Evolutionary conservation across 2,329 filamentous ascomycete species (phyloP).

Genomic region (Metarhizium brunneum): DNA sequence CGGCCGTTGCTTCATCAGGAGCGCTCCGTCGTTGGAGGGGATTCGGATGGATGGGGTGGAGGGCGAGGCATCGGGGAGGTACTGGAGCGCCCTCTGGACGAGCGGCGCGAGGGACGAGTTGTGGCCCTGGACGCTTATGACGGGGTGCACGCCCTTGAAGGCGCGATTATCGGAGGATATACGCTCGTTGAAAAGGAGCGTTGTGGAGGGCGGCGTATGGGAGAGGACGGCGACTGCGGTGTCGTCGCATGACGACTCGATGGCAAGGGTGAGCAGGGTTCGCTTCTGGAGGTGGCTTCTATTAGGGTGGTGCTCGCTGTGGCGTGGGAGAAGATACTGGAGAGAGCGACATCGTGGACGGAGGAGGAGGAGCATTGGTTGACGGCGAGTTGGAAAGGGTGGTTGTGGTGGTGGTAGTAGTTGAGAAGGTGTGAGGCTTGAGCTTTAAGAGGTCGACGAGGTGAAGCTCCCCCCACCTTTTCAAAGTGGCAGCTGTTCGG

Average conservation of each 20-base stretch:
- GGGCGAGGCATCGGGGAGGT: constrained; percentile 30
- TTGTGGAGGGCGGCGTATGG: constrained; percentile 37
- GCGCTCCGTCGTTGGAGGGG: neutral
- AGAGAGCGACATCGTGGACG: constrained; percentile 2
- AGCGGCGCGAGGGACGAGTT: constrained; percentile 60
- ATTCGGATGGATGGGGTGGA: neutral
- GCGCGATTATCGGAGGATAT: constrained; percentile 69
- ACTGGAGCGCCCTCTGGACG: constrained; percentile 51
- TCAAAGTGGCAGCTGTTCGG: too few relatives aligned
- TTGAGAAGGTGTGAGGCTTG: too few relatives aligned
- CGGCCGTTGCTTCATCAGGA: constrained; percentile 36
- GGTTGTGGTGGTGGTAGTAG: neutral
- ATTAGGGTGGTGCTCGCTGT: neutral
- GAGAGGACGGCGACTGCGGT: constrained; percentile 80
- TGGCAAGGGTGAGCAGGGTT: constrained; percentile 53
- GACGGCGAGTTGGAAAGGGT: neutral
- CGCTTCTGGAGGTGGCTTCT: constrained; percentile 9
- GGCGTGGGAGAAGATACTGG: neutral
- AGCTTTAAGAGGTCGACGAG: too few relatives aligned
- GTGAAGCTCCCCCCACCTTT: too few relatives aligned
- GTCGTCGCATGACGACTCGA: constrained; percentile 87
- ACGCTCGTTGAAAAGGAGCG: constrained; percentile 70
- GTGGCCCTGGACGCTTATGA: constrained; percentile 67
- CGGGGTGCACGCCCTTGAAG: constrained; percentile 72
- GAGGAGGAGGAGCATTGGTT: constrained; percentile 6